Conservation (phyloP, 75 land plant species). For the Cryptomeria japonica region DNA sequence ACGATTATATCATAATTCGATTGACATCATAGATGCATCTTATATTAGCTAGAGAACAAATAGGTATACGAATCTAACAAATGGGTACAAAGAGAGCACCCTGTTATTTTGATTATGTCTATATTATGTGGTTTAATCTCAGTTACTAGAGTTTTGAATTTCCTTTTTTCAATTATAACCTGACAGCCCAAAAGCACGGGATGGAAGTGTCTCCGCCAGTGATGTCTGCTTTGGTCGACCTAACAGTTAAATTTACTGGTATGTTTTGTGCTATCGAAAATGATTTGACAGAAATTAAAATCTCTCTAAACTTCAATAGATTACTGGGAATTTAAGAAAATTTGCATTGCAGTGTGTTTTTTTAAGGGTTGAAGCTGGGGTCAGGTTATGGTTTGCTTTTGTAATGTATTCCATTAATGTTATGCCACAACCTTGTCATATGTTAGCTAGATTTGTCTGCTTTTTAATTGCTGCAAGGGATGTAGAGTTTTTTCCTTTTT, state of each 20-base stretch:
- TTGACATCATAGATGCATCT: neutral
- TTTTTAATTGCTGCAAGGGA: too few relatives aligned
- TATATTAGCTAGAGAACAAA: neutral
- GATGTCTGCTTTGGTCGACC: slow-evolving; percentile 62
- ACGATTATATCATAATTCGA: neutral
- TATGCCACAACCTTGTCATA: too few relatives aligned
- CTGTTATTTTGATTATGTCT: neutral
- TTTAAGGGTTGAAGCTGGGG: too few relatives aligned
- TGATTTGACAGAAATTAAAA: neutral
- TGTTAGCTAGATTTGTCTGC: too few relatives aligned
- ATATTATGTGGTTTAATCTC: neutral
- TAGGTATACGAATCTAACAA: neutral
- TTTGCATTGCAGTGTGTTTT: too few relatives aligned
- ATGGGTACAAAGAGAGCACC: neutral
- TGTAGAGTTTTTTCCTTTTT: too few relatives aligned
- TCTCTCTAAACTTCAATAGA: neutral
- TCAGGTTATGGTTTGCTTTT: too few relatives aligned
- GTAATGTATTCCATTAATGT: too few relatives aligned
- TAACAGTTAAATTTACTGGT: slow-evolving; percentile 70
- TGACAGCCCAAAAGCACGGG: slow-evolving; percentile 54
- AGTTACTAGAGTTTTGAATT: neutral
- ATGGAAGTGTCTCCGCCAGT: slow-evolving; percentile 64
- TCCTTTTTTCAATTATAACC: neutral
- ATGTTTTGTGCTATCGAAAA: neutral
- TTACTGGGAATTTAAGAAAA: neutral